These are phyloP conservation scores for Solanum okadae DNA, from an alignment of 257 asterid genomes.

Conservation along the genomic window DNA sequence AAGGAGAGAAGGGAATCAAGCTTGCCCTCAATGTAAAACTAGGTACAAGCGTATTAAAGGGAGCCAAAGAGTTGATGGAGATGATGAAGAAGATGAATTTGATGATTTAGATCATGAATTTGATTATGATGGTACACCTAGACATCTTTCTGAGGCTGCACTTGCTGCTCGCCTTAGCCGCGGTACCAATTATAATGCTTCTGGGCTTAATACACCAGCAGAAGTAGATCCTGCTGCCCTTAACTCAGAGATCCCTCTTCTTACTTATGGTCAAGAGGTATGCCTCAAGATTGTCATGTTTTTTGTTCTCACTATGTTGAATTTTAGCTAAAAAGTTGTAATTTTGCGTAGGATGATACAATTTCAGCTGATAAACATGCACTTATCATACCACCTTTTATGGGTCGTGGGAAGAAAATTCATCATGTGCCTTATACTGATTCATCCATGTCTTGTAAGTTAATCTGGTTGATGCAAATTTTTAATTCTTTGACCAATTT, in stretches of 20 bases:
- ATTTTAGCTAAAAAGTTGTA: background rate
- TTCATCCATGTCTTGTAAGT: slow-evolving; percentile 66
- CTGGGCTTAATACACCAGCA: slow-evolving; percentile 47
- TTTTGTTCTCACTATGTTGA: background rate
- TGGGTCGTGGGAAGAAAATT: slow-evolving; percentile 66
- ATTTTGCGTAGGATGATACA: slow-evolving; percentile 69
- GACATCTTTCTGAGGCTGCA: slow-evolving; percentile 39
- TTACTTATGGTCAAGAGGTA: slow-evolving; percentile 95
- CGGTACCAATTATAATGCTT: slow-evolving; percentile 23
- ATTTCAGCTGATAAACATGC: slow-evolving; percentile 96
- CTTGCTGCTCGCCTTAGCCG: slow-evolving; percentile 52
- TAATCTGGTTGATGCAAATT: background rate
- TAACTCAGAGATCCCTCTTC: slow-evolving; percentile 80
- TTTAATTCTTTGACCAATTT: background rate
- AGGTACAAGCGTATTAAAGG: slow-evolving; percentile 90
- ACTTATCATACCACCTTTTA: slow-evolving; percentile 72
- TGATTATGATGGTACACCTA: slow-evolving; percentile 45
- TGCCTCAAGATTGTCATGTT: background rate
- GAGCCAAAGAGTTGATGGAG: slow-evolving; percentile 92
- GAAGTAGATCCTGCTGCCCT: slow-evolving; percentile 62
- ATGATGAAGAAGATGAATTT: slow-evolving; percentile 91
- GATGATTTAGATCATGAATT: slow-evolving; percentile 91
- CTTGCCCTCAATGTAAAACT: slow-evolving; percentile 98
- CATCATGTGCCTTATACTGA: slow-evolving; percentile 69
- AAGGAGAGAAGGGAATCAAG: slow-evolving; percentile 90